Percentiles rank a stretch among this genome's conserved stretches.
These are phyloP conservation scores for Colletotrichum sp. DNA, from an alignment of 2,329 filamentous ascomycete genomes.

Conservation along the genomic window DNA sequence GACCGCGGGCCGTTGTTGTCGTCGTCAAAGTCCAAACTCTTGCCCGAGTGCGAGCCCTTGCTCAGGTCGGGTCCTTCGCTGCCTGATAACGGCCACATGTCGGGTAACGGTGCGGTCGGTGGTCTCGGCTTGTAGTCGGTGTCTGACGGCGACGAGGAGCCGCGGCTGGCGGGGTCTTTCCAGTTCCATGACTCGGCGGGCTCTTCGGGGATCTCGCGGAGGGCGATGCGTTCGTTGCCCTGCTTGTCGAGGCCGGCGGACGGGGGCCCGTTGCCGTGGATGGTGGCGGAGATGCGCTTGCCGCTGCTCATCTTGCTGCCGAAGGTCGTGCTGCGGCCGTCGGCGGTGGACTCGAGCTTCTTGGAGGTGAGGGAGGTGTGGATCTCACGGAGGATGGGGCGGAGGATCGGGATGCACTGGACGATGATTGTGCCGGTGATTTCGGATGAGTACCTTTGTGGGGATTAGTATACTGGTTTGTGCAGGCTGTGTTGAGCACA, in stretches of 20 bases:
- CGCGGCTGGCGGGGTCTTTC: neutral
- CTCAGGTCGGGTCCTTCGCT: neutral
- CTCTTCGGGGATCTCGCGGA: slow-evolving; percentile 22
- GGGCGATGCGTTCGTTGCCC: slow-evolving; percentile 17
- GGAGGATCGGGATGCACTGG: slow-evolving; percentile 57
- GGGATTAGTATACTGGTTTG: neutral
- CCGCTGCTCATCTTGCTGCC: slow-evolving; percentile 19
- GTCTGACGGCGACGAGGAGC: neutral
- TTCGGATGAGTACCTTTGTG: slow-evolving; percentile 50
- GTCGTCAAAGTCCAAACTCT: slow-evolving; percentile 4
- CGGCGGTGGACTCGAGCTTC: slow-evolving; percentile 16
- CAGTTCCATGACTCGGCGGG: neutral
- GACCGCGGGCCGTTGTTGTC: neutral
- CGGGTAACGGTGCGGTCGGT: slow-evolving; percentile 9
- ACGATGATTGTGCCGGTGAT: slow-evolving; percentile 60
- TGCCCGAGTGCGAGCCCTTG: neutral
- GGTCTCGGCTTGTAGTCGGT: slow-evolving; percentile 11
- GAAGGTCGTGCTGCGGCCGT: slow-evolving; percentile 5
- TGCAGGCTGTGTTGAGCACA: neutral
- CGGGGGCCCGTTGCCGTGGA: neutral
- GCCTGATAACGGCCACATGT: slow-evolving; percentile 15
- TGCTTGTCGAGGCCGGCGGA: slow-evolving; percentile 9
- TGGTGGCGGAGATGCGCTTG: slow-evolving; percentile 3
- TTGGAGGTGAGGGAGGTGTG: slow-evolving; percentile 22
- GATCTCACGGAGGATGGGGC: slow-evolving; percentile 43